A percentile compares a stretch with the other conserved stretches of the same genome.
These are phyloP conservation scores for Fusarium guadeloupense DNA, from an alignment of 2,329 filamentous ascomycete species.

Conservation along the genomic window DNA sequence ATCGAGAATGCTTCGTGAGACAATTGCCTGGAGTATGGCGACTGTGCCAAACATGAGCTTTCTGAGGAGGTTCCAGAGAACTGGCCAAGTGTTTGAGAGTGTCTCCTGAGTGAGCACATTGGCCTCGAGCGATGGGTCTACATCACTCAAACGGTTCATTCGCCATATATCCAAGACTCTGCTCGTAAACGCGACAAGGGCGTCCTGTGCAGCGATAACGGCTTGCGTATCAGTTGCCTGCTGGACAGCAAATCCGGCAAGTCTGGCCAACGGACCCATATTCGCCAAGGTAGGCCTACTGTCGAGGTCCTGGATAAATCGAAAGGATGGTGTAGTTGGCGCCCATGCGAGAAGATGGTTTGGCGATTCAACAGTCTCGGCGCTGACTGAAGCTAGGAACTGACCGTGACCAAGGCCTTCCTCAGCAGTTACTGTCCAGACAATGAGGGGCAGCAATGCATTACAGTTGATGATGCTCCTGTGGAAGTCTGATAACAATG, in stretches of 20 bases:
- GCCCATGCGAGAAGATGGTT: conserved; percentile 69
- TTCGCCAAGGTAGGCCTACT: conserved; percentile 70
- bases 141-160: conserved; percentile 74
- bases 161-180: conserved; percentile 77
- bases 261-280: conserved; percentile 72
- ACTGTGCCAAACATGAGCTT: conserved; percentile 80
- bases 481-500: conserved; percentile 70
- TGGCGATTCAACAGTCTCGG: conserved; percentile 66
- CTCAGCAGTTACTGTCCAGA: conserved; percentile 72
- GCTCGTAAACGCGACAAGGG: conserved; percentile 72
- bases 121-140: conserved; percentile 74
- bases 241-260: conserved; percentile 72
- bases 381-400: conserved; percentile 75
- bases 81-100: conserved; percentile 71
- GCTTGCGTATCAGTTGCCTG: conserved; percentile 56
- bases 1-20: conserved; percentile 70
- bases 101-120: conserved; percentile 72
- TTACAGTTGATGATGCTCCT: conserved; percentile 71
- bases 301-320: conserved; percentile 65
- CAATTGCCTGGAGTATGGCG: conserved; percentile 76
- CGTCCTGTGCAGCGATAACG: conserved; percentile 65
- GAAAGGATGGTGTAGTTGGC: conserved; percentile 66
- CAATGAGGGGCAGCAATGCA: conserved; percentile 72
- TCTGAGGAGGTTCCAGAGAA: conserved; percentile 78
- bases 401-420: conserved; percentile 81